Percentiles rank a stretch among this genome's conserved stretches.
Conservation (phyloP, 1,284 basidiomycete genomes). For the Taiwanofungus camphoratus region DNA sequence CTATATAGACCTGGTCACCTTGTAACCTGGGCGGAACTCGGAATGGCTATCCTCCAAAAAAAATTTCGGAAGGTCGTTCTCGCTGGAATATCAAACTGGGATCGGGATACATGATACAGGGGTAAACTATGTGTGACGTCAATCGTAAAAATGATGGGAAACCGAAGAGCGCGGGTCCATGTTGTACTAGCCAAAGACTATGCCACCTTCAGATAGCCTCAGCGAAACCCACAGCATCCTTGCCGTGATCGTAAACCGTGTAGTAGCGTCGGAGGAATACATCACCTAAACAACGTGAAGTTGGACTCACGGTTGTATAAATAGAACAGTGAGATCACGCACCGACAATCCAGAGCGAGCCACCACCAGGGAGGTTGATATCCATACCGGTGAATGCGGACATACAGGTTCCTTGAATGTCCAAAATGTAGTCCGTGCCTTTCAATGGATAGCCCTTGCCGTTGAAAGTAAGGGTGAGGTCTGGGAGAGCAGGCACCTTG, state of each 20-base stretch:
- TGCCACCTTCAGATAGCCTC: conserved; percentile 15
- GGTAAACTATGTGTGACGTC: no score
- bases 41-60: no score
- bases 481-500: conserved; percentile 81
- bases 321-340: conserved; percentile 27
- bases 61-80: no score
- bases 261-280: conserved; percentile 88
- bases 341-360: conserved; percentile 93
- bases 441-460: conserved; percentile 79
- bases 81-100: no score
- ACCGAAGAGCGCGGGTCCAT: neutral
- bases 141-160: no score
- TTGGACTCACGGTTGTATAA: neutral
- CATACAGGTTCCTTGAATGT: conserved; percentile 88
- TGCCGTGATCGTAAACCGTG: conserved; percentile 90
- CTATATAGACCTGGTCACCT: no score
- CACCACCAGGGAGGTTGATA: conserved; percentile 85
- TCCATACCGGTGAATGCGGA: conserved; percentile 93
- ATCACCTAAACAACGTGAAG: conserved; percentile 47
- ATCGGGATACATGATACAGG: no score
- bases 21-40: no score
- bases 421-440: conserved; percentile 85
- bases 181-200: neutral
- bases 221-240: conserved; percentile 86
- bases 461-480: conserved; percentile 80